Evolutionary conservation across 331 rosid species (phyloP).

Genomic region (Ulmus americana): DNA sequence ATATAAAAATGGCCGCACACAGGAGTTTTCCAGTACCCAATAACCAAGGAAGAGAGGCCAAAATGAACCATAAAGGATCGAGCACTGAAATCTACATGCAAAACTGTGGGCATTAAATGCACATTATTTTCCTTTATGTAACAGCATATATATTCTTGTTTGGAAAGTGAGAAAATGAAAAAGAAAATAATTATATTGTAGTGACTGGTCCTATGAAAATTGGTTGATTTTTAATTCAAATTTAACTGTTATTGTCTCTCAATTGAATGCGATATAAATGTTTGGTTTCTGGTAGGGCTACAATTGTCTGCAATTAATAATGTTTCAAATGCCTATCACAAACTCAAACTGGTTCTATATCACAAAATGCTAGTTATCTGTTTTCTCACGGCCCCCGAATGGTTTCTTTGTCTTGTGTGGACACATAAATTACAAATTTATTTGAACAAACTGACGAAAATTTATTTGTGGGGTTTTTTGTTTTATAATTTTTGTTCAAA

Average conservation of each 20-base stretch:
- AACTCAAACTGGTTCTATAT: neutral
- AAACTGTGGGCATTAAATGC: conserved; percentile 9
- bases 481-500: neutral
- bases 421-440: conserved; percentile 26
- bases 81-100: conserved; percentile 17
- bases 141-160: conserved; percentile 1
- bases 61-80: neutral
- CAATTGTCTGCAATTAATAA: conserved; percentile 11
- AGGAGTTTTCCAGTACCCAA: neutral
- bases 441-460: conserved; percentile 37
- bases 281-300: conserved; percentile 23
- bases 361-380: conserved; percentile 8
- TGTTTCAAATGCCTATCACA: conserved; percentile 18
- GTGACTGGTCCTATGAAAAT: conserved; percentile 6
- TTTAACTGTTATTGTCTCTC: neutral
- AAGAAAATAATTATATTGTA: too few species aligned
- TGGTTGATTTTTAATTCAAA: neutral
- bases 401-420: conserved; percentile 50
- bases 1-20: neutral
- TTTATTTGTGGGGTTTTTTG: conserved; percentile 10
- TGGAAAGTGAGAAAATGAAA: neutral
- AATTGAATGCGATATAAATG: conserved; percentile 25
- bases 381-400: conserved; percentile 23
- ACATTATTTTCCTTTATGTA: conserved; percentile 8
- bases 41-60: neutral